phyloP scores from a whole-genome alignment of 768 basidiomycete species.

The Imleria badia region DNA sequence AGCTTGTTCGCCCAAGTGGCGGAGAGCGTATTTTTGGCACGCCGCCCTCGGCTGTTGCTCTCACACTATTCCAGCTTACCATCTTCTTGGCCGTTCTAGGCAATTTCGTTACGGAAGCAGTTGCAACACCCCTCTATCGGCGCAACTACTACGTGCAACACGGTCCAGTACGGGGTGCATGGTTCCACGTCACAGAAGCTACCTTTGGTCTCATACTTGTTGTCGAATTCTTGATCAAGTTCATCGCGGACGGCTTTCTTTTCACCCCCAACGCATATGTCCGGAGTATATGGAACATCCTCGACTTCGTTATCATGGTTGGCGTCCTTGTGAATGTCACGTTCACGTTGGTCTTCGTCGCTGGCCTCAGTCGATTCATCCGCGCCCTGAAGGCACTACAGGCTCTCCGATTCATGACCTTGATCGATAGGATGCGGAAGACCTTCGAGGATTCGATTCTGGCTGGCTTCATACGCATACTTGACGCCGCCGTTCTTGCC shows the following conservation, averaged over 20 bases:
- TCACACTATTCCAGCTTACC: constrained; percentile 71
- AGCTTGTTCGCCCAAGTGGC: constrained; percentile 75
- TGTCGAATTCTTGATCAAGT: constrained; percentile 84
- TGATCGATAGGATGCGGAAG: constrained; percentile 81
- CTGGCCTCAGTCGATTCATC: constrained; percentile 78
- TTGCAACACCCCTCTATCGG: constrained; percentile 85
- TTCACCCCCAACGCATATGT: constrained; percentile 93
- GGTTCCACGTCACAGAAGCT: constrained; percentile 86
- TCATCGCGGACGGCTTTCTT: constrained; percentile 88
- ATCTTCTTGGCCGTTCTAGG: constrained; percentile 76
- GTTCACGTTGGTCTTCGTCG: constrained; percentile 70
- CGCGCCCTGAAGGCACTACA: constrained; percentile 85
- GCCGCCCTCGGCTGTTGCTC: constrained; percentile 59
- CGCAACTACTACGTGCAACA: constrained; percentile 61
- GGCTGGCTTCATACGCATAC: constrained; percentile 77
- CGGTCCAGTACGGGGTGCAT: constrained; percentile 64
- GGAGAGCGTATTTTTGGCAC: constrained; percentile 89
- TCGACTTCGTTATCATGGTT: constrained; percentile 84
- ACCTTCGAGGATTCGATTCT: constrained; percentile 89
- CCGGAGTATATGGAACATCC: constrained; percentile 86
- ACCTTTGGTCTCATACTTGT: constrained; percentile 70
- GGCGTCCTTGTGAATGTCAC: constrained; percentile 75
- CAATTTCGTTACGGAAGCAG: constrained; percentile 76
- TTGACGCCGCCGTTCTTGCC: constrained; percentile 88
- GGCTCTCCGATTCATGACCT: constrained; percentile 85